Evolutionary conservation across 2,329 filamentous ascomycete genomes (phyloP).

Genomic region (Aspergillus novoparasiticus): DNA sequence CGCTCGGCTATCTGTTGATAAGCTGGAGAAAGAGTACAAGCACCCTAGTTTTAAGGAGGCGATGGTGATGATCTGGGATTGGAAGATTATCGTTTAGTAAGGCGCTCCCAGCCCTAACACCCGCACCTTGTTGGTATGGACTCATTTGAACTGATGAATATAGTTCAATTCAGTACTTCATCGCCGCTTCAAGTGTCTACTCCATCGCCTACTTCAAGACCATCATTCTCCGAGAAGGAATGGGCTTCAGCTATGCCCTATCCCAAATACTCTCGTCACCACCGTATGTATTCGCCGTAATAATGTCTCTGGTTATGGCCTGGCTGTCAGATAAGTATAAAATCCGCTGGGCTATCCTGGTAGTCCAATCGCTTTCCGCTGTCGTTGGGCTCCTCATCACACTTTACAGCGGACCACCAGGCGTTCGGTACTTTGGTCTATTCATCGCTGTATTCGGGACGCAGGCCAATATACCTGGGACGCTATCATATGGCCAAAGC

Average conservation of each 20-base stretch:
- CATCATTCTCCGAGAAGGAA: constrained; percentile 38
- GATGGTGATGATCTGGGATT: not conserved
- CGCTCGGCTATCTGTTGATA: not conserved
- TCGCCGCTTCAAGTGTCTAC: constrained; percentile 20
- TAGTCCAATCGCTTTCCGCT: not conserved
- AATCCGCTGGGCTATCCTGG: constrained; percentile 2
- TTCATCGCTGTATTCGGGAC: not conserved
- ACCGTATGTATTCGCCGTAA: constrained; percentile 39
- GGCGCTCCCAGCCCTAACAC: not conserved
- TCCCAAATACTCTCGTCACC: constrained; percentile 37
- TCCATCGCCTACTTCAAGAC: constrained; percentile 42
- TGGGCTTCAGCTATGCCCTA: constrained; percentile 38
- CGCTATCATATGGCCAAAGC: not conserved
- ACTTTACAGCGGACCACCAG: not conserved
- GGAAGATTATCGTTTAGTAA: not conserved
- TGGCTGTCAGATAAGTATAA: constrained; percentile 20
- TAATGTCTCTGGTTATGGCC: constrained; percentile 32
- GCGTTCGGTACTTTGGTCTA: not conserved
- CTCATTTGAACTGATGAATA: not conserved
- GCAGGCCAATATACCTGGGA: not conserved
- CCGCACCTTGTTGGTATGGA: not conserved
- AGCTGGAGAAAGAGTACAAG: not conserved
- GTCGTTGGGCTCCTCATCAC: not conserved
- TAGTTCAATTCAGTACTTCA: not conserved
- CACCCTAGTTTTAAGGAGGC: not conserved